phyloP scores from a whole-genome alignment of 1,284 basidiomycete genomes.

The Naganishia albida region DNA sequence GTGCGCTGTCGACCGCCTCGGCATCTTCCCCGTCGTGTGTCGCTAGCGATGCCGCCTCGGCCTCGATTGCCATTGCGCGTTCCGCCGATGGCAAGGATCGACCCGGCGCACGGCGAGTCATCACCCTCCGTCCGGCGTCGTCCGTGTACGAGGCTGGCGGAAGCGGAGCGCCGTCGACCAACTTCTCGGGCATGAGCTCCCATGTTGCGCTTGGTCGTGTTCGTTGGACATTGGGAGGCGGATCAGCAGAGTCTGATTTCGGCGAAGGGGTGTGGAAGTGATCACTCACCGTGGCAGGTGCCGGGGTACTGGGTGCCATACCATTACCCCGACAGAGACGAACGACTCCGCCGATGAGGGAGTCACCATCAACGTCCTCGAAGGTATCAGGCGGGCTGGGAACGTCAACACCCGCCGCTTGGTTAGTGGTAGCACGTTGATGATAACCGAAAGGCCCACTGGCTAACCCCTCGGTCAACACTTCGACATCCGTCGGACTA shows the following conservation, averaged over 20 bases:
- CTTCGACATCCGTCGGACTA: too few species aligned
- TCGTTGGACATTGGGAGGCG: not conserved
- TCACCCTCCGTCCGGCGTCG: not conserved
- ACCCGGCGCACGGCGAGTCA: not conserved
- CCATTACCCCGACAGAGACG: not conserved
- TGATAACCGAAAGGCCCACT: not conserved
- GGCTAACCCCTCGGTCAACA: too few species aligned
- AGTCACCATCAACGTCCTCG: not conserved
- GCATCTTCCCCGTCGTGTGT: too few species aligned
- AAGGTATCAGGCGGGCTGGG: not conserved
- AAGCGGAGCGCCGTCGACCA: not conserved
- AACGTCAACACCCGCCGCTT: not conserved
- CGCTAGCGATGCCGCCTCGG: too few species aligned
- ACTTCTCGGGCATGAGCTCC: not conserved
- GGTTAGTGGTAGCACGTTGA: not conserved
- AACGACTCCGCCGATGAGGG: not conserved
- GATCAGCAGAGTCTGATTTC: not conserved
- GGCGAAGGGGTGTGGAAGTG: not conserved
- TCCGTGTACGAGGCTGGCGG: not conserved
- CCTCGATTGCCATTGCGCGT: not conserved
- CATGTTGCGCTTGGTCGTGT: not conserved
- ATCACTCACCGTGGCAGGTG: not conserved
- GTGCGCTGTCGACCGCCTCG: too few species aligned
- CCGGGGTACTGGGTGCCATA: not conserved
- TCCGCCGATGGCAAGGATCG: not conserved